Evolutionary conservation across 192 early-diverging fungal species (phyloP).

Genomic region (Coemansia sp.): DNA sequence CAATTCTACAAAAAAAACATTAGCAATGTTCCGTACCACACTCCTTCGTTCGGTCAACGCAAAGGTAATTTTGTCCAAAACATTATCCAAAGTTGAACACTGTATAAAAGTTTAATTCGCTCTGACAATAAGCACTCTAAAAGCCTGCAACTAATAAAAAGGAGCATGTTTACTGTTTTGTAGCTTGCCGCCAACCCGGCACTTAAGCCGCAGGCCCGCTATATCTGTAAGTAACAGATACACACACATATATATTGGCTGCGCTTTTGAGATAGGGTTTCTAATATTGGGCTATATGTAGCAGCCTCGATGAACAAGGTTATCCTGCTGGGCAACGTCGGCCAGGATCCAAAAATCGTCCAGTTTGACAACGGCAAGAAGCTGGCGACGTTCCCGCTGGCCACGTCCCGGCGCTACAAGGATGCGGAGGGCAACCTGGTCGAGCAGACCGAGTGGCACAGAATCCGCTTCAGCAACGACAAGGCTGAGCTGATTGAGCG

Average conservation of each 20-base stretch:
- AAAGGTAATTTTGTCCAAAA: conserved; percentile 18
- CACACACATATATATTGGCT: too few relatives aligned
- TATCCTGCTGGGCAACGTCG: conserved; percentile 63
- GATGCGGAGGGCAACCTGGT: conserved; percentile 64
- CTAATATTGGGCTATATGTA: not conserved
- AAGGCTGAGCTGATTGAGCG: conserved; percentile 17
- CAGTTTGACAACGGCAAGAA: conserved; percentile 48
- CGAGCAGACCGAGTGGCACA: conserved; percentile 71
- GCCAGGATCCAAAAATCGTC: conserved; percentile 55
- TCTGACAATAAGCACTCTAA: not conserved
- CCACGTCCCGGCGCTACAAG: conserved; percentile 60
- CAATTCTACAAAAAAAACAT: not conserved
- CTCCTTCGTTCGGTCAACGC: conserved; percentile 15
- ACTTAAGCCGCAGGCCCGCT: conserved; percentile 23
- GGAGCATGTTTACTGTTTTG: not conserved
- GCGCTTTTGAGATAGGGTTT: too few relatives aligned
- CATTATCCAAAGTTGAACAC: too few relatives aligned
- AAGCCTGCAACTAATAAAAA: too few relatives aligned
- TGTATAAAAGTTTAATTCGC: too few relatives aligned
- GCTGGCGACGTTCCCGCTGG: conserved; percentile 60
- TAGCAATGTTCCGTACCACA: conserved; percentile 28
- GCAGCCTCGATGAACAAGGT: conserved; percentile 58
- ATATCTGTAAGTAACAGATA: conserved; percentile 7
- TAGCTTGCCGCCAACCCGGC: conserved; percentile 15
- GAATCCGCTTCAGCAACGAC: conserved; percentile 47